Evolutionary conservation across 306 rosid genomes (phyloP).

Genomic region (Castanea sativa): DNA sequence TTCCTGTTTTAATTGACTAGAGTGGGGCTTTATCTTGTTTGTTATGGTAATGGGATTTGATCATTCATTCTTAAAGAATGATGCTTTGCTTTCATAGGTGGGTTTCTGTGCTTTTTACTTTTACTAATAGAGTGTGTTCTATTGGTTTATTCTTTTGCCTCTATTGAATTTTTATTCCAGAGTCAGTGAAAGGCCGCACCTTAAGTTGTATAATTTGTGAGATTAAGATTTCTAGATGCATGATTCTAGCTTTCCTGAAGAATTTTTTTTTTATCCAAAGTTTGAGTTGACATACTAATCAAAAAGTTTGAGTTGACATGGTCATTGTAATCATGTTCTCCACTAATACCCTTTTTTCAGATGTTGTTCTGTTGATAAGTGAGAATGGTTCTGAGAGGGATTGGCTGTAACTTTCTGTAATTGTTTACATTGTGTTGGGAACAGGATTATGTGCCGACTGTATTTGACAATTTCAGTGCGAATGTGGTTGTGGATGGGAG

Average conservation of each 20-base stretch:
- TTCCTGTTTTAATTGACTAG: neutral
- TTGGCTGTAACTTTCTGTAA: constrained; percentile 29
- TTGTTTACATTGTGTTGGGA: constrained; percentile 23
- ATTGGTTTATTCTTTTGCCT: neutral
- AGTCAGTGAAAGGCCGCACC: neutral
- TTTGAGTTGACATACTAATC: neutral
- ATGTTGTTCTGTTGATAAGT: neutral
- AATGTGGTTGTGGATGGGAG: constrained; percentile 98
- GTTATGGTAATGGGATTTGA: neutral
- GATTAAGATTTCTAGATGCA: neutral
- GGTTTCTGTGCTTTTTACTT: neutral
- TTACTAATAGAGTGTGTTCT: too few species aligned
- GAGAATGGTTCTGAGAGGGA: constrained; percentile 16
- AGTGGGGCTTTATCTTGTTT: neutral
- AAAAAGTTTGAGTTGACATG: neutral
- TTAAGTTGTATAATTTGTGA: neutral
- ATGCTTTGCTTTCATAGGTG: constrained; percentile 9
- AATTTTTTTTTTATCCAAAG: too few species aligned
- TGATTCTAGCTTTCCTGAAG: neutral
- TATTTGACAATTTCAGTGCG: constrained; percentile 97
- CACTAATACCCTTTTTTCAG: neutral
- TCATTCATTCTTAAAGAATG: constrained; percentile 10
- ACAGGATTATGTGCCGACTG: constrained; percentile 98
- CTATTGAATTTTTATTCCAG: neutral
- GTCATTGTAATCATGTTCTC: neutral